A percentile compares a stretch with the other conserved stretches of the same genome.
Conservation (phyloP, 768 basidiomycete genomes). For the Suillus plorans region DNA sequence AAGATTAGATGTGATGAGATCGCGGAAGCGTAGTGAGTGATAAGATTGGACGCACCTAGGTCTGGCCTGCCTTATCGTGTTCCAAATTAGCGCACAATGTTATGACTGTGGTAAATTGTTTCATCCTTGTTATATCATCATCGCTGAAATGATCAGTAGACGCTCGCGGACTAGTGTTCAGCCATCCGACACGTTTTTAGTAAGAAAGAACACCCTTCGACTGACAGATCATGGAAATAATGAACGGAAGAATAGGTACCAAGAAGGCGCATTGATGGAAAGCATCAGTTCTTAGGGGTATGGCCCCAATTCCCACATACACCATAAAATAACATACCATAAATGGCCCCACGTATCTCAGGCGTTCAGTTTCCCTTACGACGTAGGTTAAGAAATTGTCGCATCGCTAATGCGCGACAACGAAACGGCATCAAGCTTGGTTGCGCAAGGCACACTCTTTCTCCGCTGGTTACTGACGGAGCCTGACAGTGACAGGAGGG, state of each 20-base stretch:
- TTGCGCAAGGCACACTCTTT: not conserved
- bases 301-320: not conserved
- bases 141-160: not conserved
- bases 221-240: not conserved
- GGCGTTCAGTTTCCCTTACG: not conserved
- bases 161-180: slow-evolving; percentile 4
- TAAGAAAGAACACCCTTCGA: not conserved
- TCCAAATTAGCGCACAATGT: not conserved
- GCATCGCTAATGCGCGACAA: not conserved
- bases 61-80: not conserved
- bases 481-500: not conserved
- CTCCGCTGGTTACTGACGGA: not conserved
- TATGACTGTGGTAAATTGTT: not conserved
- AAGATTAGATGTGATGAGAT: slow-evolving; percentile 1
- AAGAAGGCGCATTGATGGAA: not conserved
- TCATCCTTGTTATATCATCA: not conserved
- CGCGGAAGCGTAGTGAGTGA: not conserved
- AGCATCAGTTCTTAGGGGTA: not conserved
- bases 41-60: not conserved
- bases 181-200: not conserved
- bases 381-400: not conserved
- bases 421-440: not conserved
- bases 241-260: not conserved
- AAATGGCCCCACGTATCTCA: not conserved
- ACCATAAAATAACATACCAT: not conserved